Conservation (phyloP, 306 rosid species). For the Acacia confusa region DNA sequence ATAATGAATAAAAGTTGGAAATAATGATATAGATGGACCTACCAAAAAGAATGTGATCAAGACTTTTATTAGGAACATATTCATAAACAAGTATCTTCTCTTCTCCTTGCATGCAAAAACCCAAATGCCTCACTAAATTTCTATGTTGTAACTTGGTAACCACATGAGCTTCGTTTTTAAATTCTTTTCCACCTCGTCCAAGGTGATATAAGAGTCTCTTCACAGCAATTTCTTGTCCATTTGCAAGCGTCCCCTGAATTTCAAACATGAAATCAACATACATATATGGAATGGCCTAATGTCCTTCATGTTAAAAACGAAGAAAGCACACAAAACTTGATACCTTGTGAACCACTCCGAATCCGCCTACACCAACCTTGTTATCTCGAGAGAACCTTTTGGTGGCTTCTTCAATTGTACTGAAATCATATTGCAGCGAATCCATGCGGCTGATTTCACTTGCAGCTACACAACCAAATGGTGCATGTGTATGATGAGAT, state of each 20-base stretch:
- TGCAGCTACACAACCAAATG: slow-evolving; percentile 20
- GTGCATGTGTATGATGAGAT: background rate
- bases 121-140: too few relatives aligned
- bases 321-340: background rate
- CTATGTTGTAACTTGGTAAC: too few relatives aligned
- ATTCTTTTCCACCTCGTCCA: too few relatives aligned
- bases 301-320: background rate
- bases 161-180: too few relatives aligned
- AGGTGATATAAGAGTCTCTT: slow-evolving; percentile 38
- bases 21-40: background rate
- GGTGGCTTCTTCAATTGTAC: slow-evolving; percentile 44
- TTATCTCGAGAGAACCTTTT: slow-evolving; percentile 40
- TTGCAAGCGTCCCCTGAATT: slow-evolving; percentile 45
- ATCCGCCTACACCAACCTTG: slow-evolving; percentile 55
- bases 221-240: slow-evolving; percentile 54
- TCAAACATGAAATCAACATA: background rate
- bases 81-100: too few relatives aligned
- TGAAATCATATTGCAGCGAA: slow-evolving; percentile 46
- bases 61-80: too few relatives aligned
- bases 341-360: slow-evolving; percentile 60
- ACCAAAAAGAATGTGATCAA: slow-evolving; percentile 43
- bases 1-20: background rate
- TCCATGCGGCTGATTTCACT: background rate
- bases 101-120: too few relatives aligned
- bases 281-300: background rate